Conservation (phyloP, 805 yeast species). For the Saccharomycopsis synnaedendra region DNA sequence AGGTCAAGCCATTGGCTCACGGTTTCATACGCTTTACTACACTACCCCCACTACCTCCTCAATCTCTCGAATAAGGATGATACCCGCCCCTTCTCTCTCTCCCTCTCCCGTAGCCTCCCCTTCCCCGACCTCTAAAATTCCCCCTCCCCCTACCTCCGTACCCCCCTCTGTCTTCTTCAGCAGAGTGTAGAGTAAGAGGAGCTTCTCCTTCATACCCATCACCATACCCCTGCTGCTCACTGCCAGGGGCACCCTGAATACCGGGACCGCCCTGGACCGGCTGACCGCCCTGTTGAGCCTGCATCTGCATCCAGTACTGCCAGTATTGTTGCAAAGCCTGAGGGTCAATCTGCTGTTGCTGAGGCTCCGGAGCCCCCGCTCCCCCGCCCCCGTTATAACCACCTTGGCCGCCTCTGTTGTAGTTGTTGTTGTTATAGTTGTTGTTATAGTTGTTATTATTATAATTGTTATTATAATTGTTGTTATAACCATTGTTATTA, state of each 20-base stretch:
- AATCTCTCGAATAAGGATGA: conserved; percentile 24
- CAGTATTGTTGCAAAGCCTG: conserved; percentile 56
- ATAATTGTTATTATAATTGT: no score
- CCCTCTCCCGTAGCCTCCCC: conserved; percentile 3
- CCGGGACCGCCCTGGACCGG: not conserved
- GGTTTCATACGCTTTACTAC: no score
- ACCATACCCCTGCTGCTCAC: not conserved
- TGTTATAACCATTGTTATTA: conserved; percentile 4
- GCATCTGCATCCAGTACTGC: conserved; percentile 50
- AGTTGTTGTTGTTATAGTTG: conserved; percentile 17
- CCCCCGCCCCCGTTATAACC: no score
- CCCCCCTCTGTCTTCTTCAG: conserved; percentile 4
- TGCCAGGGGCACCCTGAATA: not conserved
- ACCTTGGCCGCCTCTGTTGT: conserved; percentile 17
- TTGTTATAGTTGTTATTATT: no score
- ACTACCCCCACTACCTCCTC: no score
- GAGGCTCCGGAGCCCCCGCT: no score
- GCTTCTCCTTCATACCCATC: conserved; percentile 1
- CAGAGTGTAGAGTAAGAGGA: conserved; percentile 13
- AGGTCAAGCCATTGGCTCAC: no score
- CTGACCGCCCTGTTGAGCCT: conserved; percentile 21
- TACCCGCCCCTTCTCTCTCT: conserved; percentile 3
- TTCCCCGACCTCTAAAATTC: conserved; percentile 1
- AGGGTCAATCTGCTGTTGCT: conserved; percentile 21
- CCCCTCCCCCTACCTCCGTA: conserved; percentile 6